Evolutionary conservation across 2,329 filamentous ascomycete genomes (phyloP).

Genomic region (Penicillium expansum): DNA sequence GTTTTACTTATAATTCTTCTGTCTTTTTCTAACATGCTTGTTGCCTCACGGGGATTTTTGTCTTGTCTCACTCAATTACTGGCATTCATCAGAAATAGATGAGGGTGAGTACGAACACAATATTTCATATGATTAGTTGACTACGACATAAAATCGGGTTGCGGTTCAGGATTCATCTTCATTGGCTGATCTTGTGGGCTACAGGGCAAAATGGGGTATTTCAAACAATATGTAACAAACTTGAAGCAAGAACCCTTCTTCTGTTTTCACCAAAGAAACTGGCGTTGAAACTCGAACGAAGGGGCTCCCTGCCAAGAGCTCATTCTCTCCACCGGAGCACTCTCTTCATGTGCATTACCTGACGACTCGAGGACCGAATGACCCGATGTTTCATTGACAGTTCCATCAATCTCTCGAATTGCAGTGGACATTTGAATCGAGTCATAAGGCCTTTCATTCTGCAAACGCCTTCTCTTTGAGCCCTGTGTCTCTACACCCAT

Average conservation of each 20-base stretch:
- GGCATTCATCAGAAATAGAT: no score
- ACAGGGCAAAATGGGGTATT: neutral
- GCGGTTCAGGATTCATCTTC: neutral
- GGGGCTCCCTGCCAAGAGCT: slow-evolving; percentile 33
- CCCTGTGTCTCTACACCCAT: neutral
- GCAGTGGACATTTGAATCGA: neutral
- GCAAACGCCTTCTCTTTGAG: neutral
- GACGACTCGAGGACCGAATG: neutral
- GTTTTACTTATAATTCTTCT: no score
- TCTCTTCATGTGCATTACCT: neutral
- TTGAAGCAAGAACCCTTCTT: neutral
- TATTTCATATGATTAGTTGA: no score
- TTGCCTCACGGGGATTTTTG: no score
- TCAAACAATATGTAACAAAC: neutral
- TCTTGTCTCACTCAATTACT: no score
- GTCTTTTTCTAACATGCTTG: no score
- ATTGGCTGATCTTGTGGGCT: no score
- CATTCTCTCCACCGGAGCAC: slow-evolving; percentile 8
- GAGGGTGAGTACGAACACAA: no score
- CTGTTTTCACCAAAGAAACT: slow-evolving; percentile 25
- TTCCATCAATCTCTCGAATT: neutral
- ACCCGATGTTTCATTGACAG: neutral
- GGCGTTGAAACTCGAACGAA: slow-evolving; percentile 29
- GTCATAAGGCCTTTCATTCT: neutral
- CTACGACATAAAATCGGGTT: no score